These are phyloP conservation scores for Plasmopara muralis DNA, from an alignment of 352 stramenopile genomes.

Conservation along the genomic window DNA sequence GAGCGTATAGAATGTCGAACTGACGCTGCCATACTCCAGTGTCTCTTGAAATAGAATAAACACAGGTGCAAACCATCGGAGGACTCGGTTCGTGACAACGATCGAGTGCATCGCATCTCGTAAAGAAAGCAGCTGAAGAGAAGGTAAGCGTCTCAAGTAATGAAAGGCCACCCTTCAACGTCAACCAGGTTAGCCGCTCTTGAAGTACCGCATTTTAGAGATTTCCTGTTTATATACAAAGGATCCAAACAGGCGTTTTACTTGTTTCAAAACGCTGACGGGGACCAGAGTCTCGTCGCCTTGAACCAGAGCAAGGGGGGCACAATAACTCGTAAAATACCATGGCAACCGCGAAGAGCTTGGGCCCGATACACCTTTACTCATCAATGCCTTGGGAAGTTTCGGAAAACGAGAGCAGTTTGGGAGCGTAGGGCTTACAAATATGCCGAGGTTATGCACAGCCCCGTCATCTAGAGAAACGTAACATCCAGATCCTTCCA, in stretches of 20 bases:
- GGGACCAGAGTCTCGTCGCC: not conserved
- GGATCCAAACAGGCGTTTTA: not conserved
- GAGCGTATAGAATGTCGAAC: not conserved
- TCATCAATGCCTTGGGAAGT: not conserved
- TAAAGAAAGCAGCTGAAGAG: not conserved
- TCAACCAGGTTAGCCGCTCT: not conserved
- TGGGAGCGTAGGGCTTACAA: not conserved
- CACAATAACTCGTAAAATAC: not conserved
- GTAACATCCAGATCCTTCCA: not conserved
- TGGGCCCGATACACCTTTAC: not conserved
- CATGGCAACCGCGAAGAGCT: not conserved
- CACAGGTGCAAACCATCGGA: not conserved
- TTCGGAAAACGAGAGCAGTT: not conserved
- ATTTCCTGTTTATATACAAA: not conserved
- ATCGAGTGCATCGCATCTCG: not conserved
- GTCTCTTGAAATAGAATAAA: not conserved
- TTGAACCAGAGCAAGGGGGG: not conserved
- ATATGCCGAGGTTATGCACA: not conserved
- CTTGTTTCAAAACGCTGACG: not conserved
- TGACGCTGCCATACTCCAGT: not conserved
- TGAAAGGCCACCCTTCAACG: not conserved
- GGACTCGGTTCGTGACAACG: not conserved
- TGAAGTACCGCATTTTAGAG: not conserved
- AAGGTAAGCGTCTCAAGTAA: not conserved
- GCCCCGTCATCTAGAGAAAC: not conserved